phyloP scores from a whole-genome alignment of 2,329 filamentous ascomycete genomes.

The Xylaria sp. region DNA sequence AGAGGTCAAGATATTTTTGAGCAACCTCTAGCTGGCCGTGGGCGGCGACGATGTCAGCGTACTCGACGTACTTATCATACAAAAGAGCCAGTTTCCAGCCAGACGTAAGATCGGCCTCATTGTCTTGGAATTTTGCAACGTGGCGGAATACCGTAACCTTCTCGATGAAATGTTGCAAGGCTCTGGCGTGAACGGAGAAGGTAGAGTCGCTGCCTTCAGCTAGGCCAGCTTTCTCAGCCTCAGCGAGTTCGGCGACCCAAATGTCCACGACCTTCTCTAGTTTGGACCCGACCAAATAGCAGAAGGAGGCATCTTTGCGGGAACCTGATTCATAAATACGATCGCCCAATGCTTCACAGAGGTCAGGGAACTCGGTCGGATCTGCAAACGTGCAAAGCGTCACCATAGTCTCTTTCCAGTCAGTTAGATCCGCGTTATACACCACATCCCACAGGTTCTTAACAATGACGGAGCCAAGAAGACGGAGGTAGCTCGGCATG shows the following conservation, averaged over 20 bases:
- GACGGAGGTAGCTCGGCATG: slow-evolving; percentile 89
- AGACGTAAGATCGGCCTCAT: slow-evolving; percentile 74
- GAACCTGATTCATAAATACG: slow-evolving; percentile 81
- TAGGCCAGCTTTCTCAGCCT: slow-evolving; percentile 80
- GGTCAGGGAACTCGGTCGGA: slow-evolving; percentile 88
- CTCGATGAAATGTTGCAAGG: slow-evolving; percentile 93
- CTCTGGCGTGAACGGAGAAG: slow-evolving; percentile 91
- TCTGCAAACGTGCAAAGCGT: slow-evolving; percentile 96
- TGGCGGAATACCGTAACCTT: slow-evolving; percentile 98
- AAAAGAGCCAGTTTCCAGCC: slow-evolving; percentile 90
- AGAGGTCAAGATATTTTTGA: slow-evolving; percentile 89
- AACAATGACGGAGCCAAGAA: slow-evolving; percentile 89
- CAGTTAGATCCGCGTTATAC: slow-evolving; percentile 89
- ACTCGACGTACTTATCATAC: slow-evolving; percentile 96
- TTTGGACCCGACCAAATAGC: slow-evolving; percentile 94
- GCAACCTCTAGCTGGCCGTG: slow-evolving; percentile 89
- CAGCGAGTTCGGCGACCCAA: slow-evolving; percentile 90
- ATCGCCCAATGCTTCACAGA: slow-evolving; percentile 95
- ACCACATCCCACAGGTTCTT: slow-evolving; percentile 99
- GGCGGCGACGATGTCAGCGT: slow-evolving; percentile 92
- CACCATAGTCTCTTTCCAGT: slow-evolving; percentile 98
- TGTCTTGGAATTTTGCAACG: slow-evolving; percentile 90
- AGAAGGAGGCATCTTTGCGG: slow-evolving; percentile 94
- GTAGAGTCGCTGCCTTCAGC: slow-evolving; percentile 78
- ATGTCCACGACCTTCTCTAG: slow-evolving; percentile 96